These are phyloP conservation scores for Starmera pachycereana DNA, from an alignment of 805 yeast species.

Conservation along the genomic window DNA sequence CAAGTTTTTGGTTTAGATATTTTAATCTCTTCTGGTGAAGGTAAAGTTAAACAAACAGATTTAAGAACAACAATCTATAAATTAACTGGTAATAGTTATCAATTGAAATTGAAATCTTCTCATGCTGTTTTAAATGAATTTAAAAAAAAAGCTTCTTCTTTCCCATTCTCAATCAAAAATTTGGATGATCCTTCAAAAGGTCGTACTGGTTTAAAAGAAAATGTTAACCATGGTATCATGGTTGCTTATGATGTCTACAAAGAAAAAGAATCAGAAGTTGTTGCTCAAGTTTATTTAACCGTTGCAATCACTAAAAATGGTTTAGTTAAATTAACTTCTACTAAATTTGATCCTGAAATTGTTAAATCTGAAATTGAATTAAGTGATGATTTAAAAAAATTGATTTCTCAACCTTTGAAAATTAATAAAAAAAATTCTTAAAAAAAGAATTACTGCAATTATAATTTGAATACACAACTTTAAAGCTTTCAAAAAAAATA, in stretches of 20 bases:
- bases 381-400: slow-evolving; percentile 33
- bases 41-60: slow-evolving; percentile 52
- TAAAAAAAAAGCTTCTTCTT: slow-evolving; percentile 52
- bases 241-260: slow-evolving; percentile 58
- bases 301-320: slow-evolving; percentile 70
- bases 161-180: slow-evolving; percentile 60
- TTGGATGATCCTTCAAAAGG: slow-evolving; percentile 62
- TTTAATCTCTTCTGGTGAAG: slow-evolving; percentile 51
- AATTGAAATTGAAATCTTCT: slow-evolving; percentile 62
- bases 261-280: slow-evolving; percentile 54
- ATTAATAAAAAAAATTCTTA: no score
- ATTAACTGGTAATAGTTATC: slow-evolving; percentile 57
- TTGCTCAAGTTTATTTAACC: slow-evolving; percentile 69
- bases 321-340: slow-evolving; percentile 49
- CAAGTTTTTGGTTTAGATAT: slow-evolving; percentile 74
- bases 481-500: no score
- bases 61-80: slow-evolving; percentile 62
- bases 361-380: slow-evolving; percentile 49
- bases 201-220: slow-evolving; percentile 66
- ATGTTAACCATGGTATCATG: slow-evolving; percentile 55
- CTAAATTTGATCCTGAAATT: slow-evolving; percentile 36
- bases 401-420: slow-evolving; percentile 43
- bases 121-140: slow-evolving; percentile 57
- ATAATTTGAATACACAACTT: no score
- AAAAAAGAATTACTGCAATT: no score